These are phyloP conservation scores for Syncephalastrum sp. DNA, from an alignment of 371 early-diverging fungal species.

Conservation along the genomic window DNA sequence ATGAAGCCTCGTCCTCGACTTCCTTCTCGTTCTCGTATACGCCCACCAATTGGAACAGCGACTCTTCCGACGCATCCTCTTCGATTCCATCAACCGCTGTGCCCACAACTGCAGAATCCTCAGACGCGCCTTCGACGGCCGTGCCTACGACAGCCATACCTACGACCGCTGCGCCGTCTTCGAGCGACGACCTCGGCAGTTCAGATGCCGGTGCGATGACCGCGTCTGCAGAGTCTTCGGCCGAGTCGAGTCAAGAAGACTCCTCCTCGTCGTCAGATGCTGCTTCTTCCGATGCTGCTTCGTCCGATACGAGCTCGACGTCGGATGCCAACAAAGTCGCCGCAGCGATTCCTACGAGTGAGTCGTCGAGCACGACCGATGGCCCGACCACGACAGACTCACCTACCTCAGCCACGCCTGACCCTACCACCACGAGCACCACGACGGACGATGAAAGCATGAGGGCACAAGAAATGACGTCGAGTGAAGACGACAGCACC, in stretches of 20 bases:
- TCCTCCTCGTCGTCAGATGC: too few species aligned
- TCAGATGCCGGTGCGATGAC: neutral
- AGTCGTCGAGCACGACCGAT: slow-evolving; percentile 1
- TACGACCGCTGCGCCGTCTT: neutral
- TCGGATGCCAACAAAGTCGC: neutral
- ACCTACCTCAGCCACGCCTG: neutral
- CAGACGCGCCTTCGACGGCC: too few species aligned
- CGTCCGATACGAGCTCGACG: neutral
- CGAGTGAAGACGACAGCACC: too few species aligned
- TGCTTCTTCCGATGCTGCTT: neutral
- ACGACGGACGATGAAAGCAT: slow-evolving; percentile 1
- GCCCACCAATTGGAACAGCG: too few species aligned
- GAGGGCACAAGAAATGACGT: neutral
- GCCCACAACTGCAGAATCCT: too few species aligned
- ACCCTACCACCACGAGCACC: neutral
- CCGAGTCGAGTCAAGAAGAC: neutral
- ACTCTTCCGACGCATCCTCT: too few species aligned
- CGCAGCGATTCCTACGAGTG: neutral
- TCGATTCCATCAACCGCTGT: too few species aligned
- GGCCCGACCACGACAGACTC: neutral
- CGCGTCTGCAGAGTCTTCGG: neutral
- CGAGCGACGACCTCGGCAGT: neutral
- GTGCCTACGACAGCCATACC: too few species aligned
- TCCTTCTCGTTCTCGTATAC: too few species aligned
- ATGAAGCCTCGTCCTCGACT: too few species aligned